Base-by-base conservation (phyloP, 1,284 basidiomycete species). In the Trametes hirsuta region DNA sequence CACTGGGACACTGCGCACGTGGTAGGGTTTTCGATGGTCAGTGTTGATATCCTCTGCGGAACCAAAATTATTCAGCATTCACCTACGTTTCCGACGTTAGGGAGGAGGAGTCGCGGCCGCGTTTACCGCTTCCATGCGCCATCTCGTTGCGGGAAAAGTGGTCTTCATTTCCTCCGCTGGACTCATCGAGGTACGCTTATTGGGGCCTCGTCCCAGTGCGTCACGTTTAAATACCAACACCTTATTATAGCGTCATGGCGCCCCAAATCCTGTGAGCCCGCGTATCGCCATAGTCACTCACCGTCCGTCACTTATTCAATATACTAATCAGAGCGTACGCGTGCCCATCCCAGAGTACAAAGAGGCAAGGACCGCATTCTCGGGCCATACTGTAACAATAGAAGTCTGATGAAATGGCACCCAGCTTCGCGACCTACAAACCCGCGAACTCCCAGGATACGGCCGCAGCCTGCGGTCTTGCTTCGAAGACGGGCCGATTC, bases 21-120 rank as follows among this genome's bases (percentile, higher is more conserved):
- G 37, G 82, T 83, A 0, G 91, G 90, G 11, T 76, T 91, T 21
- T 92, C 90, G 9, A 92, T 93, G 88, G 87, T 84, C 47, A 35
- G 76, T 61, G 18, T 18, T 18, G 18, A 18, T 18, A 18, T 18
- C 18, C 18, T 18, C 18, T 18, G 18, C 18, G 18, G 18, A 18
- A 18, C 18, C 18, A 18, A 18, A 1, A 18, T 18, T 18, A 18
- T 18, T 18, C 18, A 18, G 1, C 18, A 35, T 52, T 18, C 12
- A 4, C 14, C 48, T 57, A 11, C 15, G 42, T 37, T 44, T 21
- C 39, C n/a, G n/a, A n/a, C n/a, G 14, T 3, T 60, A 90, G 88
- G 89, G 90, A 3, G 90, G 90, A 36, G 88, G 81, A 0, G 83
- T 93, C 36, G 82, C 88, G 14, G 80, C 85, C 1, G 83, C 87